phyloP scores from a whole-genome alignment of 2,329 filamentous ascomycete genomes.

The Rhynchosporium secalis region DNA sequence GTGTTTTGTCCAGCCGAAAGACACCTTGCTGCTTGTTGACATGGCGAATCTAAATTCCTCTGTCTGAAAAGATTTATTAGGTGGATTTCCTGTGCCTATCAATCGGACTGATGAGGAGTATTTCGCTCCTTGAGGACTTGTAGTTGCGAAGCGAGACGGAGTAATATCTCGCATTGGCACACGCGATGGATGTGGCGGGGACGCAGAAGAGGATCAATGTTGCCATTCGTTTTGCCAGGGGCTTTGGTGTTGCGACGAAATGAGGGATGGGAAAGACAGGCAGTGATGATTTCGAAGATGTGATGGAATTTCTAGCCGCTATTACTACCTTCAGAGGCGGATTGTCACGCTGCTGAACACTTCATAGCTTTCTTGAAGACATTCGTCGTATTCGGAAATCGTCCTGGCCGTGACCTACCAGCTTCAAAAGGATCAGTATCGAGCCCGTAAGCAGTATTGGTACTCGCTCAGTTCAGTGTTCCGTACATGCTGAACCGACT shows the following conservation, averaged over 20 bases:
- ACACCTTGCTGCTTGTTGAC: conserved; percentile 39
- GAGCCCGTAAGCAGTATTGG: too few species aligned
- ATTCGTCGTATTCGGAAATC: too few species aligned
- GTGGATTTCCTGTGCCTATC: conserved; percentile 48
- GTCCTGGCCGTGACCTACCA: too few species aligned
- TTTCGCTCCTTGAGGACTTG: conserved; percentile 43
- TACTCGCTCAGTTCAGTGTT: too few species aligned
- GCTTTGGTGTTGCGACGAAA: conserved; percentile 46
- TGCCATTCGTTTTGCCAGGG: conserved; percentile 37
- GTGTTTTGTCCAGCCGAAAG: conserved; percentile 47
- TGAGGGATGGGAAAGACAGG: conserved; percentile 43
- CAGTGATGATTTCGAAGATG: too few species aligned
- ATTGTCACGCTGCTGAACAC: too few species aligned
- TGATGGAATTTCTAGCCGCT: too few species aligned
- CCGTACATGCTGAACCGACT: too few species aligned
- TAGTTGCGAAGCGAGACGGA: conserved; percentile 38
- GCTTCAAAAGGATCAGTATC: too few species aligned
- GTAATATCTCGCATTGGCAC: conserved; percentile 46
- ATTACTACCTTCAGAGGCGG: too few species aligned
- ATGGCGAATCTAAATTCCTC: conserved; percentile 41
- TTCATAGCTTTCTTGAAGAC: too few species aligned
- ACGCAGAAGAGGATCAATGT: conserved; percentile 43
- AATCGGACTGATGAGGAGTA: conserved; percentile 42
- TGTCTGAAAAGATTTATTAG: conserved; percentile 38
- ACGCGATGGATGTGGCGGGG: conserved; percentile 43